Evolutionary conservation across 2,329 filamentous ascomycete genomes (phyloP).

Genomic region (Colletotrichum trifolii): DNA sequence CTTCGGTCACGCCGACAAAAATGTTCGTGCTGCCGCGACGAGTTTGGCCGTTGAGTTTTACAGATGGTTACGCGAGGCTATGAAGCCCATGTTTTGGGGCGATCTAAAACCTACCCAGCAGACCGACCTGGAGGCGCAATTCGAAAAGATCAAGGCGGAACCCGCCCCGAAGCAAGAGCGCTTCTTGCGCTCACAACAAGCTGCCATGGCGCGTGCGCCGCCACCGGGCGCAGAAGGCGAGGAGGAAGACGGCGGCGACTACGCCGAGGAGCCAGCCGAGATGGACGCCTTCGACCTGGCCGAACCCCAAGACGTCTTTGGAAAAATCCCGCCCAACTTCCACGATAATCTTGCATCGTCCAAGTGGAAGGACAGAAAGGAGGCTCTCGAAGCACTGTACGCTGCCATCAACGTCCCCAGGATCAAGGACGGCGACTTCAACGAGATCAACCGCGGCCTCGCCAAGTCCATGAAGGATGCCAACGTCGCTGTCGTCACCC

Average conservation of each 20-base stretch:
- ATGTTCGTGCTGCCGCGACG: slow-evolving; percentile 93
- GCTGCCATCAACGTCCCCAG: slow-evolving; percentile 83
- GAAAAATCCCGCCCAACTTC: slow-evolving; percentile 85
- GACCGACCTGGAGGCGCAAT: slow-evolving; percentile 90
- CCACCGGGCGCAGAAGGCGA: slow-evolving; percentile 67
- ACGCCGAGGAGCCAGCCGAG: slow-evolving; percentile 73
- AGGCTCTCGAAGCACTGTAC: slow-evolving; percentile 86
- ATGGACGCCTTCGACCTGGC: slow-evolving; percentile 85
- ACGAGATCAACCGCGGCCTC: slow-evolving; percentile 83
- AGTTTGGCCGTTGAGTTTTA: slow-evolving; percentile 94
- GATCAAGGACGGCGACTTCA: slow-evolving; percentile 91
- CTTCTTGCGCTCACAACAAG: slow-evolving; percentile 89
- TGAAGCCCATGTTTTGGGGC: slow-evolving; percentile 98
- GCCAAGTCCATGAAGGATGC: slow-evolving; percentile 99
- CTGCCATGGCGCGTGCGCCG: slow-evolving; percentile 77
- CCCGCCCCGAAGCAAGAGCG: slow-evolving; percentile 89
- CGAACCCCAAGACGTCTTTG: slow-evolving; percentile 86
- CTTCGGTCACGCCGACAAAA: slow-evolving; percentile 97
- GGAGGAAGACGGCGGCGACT: slow-evolving; percentile 67
- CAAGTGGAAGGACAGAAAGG: slow-evolving; percentile 99
- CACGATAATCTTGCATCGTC: slow-evolving; percentile 85
- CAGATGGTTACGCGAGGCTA: slow-evolving; percentile 95
- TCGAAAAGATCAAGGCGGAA: slow-evolving; percentile 92
- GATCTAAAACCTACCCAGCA: slow-evolving; percentile 97
- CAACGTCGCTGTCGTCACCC: slow-evolving; percentile 92